A percentile compares a stretch with the other conserved stretches of the same genome.
Conservation (phyloP, 2,329 filamentous ascomycete species). For the Celoporthe dispersa region DNA sequence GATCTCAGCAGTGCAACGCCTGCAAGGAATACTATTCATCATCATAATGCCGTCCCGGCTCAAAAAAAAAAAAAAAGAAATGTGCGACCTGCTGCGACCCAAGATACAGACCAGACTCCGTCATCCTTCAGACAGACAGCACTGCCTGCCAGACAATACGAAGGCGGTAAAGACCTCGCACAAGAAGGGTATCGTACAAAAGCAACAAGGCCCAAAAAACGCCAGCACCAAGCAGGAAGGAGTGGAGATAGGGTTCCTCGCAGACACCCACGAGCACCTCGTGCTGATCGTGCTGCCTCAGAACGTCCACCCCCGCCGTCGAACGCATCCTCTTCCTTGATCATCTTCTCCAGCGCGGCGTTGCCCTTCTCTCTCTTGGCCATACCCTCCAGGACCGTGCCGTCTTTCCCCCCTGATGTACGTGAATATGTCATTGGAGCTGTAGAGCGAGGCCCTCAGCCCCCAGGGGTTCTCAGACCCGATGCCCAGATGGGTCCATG, state of each 20-base stretch:
- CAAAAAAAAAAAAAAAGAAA: background rate
- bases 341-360: constrained; percentile 2
- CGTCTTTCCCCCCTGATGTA: constrained; percentile 28
- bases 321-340: constrained; percentile 4
- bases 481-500: constrained; percentile 70
- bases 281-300: background rate
- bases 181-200: background rate
- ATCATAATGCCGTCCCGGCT: background rate
- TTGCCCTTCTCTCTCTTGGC: constrained; percentile 3
- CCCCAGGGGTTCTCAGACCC: constrained; percentile 64
- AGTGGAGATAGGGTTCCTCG: no score
- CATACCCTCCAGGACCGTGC: constrained; percentile 4
- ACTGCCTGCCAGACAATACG: background rate
- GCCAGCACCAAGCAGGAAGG: background rate
- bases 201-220: background rate
- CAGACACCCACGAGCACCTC: background rate
- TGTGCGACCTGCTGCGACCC: background rate
- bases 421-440: constrained; percentile 47
- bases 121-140: background rate
- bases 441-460: constrained; percentile 63
- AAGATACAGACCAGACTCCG: background rate
- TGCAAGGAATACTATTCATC: background rate
- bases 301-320: constrained; percentile 7
- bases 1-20: background rate
- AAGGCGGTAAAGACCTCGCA: background rate